Evolutionary conservation across 495 filamentous ascomycete species (phyloP), one percentile per base, ranked within the genome.

Genomic region (Glarea lozoyensis): DNA sequence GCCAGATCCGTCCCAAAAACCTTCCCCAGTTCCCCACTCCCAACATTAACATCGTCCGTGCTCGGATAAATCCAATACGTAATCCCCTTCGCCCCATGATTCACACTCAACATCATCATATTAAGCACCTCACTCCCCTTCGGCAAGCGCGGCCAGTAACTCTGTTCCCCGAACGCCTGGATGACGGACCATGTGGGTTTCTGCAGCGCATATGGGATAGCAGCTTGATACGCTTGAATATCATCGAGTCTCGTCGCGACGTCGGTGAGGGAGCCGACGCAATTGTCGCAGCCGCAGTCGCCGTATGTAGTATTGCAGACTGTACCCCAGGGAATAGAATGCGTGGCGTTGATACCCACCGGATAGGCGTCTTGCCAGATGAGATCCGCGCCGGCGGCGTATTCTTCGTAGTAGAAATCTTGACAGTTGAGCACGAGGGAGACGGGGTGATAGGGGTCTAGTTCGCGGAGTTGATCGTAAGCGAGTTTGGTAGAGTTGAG

Each of bases 261-360:
- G 52, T 85, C 81, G 3, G 62, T 59, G 15, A 84, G 61, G 4
- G 52, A 47, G 5, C 78, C 76, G 0, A 50, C 41, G 54, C 81
- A 87, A 55, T 80, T 73, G 52, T 87, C 82, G 59, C 82, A 86
- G 21, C 81, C 82, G 55, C 81, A 85, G 58, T 78, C 75, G 33
- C 82, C 82, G 29, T 83, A 76, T 0, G 81, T 84, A 0, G 59
- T 36, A 48, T 84, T 86, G 55, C 79, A 84, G 0, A 56, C 54
- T 0, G 75, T 80, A 24, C 57, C 53, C 70, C 72, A 68, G 24
- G 68, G 37, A 9, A 43, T 70, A 12, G 67, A 70, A 13, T 49
- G 66, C 12, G 63, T 66, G 2, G 60, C 55, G 50, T 83, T 81
- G 37, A 73, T 72, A 3, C 66, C 75, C 44, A 85, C 68, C 0